Evolutionary conservation across 2,329 filamentous ascomycete species (phyloP).

Genomic region (Plenodomus lindquistii): DNA sequence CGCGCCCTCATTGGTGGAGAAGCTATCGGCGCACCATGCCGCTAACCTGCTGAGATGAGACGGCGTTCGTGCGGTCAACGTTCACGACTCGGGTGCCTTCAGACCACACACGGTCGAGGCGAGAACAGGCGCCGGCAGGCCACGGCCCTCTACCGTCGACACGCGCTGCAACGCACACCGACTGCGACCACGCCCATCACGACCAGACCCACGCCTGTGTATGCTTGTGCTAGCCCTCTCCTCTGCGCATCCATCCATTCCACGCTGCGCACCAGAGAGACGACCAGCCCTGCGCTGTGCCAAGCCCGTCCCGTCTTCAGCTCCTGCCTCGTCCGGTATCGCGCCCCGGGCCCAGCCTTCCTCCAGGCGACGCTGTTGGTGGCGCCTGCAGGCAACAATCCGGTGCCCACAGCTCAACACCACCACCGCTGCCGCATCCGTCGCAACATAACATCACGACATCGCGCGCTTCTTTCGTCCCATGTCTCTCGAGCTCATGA

Average conservation of each 20-base stretch:
- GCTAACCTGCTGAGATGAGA: constrained; percentile 6
- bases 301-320: constrained; percentile 9
- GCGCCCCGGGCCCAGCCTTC: constrained; percentile 17
- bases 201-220: not conserved
- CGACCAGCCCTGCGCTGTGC: no score
- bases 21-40: not conserved
- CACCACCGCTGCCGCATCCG: not conserved
- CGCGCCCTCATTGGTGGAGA: constrained; percentile 2
- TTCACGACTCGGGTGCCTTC: not conserved
- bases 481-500: not conserved
- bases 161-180: not conserved
- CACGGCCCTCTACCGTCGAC: not conserved
- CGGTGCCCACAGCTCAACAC: constrained; percentile 7
- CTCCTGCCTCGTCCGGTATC: constrained; percentile 21
- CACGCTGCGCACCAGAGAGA: no score
- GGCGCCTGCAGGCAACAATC: constrained; percentile 10
- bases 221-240: not conserved
- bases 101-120: not conserved
- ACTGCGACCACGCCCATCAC: not conserved
- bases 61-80: constrained; percentile 2
- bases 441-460: not conserved
- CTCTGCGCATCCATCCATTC: not conserved
- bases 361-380: constrained; percentile 10
- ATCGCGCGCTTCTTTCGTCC: not conserved
- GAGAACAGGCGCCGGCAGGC: not conserved